Base-by-base conservation (phyloP, 2,329 filamentous ascomycete species). In the Penicillium hesseltinei region DNA sequence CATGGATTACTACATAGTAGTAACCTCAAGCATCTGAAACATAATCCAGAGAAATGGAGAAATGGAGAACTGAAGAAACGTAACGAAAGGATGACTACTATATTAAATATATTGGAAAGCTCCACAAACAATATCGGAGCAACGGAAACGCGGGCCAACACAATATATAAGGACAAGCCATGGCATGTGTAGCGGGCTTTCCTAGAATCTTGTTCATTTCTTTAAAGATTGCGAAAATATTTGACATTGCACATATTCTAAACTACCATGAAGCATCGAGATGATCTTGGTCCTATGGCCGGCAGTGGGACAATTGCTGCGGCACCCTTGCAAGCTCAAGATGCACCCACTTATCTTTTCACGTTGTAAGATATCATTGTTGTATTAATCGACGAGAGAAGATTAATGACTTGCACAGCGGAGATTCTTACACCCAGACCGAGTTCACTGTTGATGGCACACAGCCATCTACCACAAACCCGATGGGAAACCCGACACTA, bases 341-440 rank as follows among this genome's bases (percentile, higher is more conserved):
- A 58, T 19, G 42, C 35, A 5, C 45, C 62, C 3, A 71, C 67
- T 1, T 78, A 77, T 51, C 70, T 78, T 54, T 77, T 79, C 58
- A 76, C 72, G 8, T 78, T 79, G 74, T 78, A 62, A 63, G 69
- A 40, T 7, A n/a, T n/a, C 8, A 5, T 31, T 5, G 19, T 17
- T 11, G 7, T n/a, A 17, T 15, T 3, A 11, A 10, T 11, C 1
- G 29, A 29, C 4, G 10, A 29, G 29, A 29, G 29, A 29, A 29
- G 9, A 11, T 29, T 29, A 29, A 29, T 29, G 8, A 31, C 10
- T 4, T 10, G 10, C 10, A 31, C 10, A 31, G 29, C 29, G 29
- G 29, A 31, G 29, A 31, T 31, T 31, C 29, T 10, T 31, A 31
- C 29, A 31, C 29, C 10, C 29, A 31, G 29, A 31, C 29, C 29